Base-by-base conservation (phyloP, 2,329 filamentous ascomycete species). In the Diaporthe vaccinii region DNA sequence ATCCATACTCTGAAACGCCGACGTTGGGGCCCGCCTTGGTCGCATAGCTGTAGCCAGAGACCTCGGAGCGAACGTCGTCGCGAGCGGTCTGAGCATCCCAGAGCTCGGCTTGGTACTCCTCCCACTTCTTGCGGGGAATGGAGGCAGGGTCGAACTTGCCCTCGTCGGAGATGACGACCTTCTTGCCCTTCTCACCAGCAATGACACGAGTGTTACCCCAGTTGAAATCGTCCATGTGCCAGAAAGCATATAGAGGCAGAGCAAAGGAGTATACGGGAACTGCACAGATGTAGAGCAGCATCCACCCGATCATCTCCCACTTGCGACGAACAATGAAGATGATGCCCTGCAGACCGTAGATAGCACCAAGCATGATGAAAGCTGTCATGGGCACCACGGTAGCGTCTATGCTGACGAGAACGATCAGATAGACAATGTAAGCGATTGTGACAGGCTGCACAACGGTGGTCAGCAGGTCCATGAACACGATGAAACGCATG, bases 251-350 rank as follows among this genome's bases (percentile, higher is more conserved):
- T 39, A 99, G 87, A 0, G 97, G 97, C 59, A 99, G 89, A 75
- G 91, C 95, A 78, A 98, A 95, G 58, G 94, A 93, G 89, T 98
- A 99, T 78, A 99, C 91, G 0, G 96, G 96, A 77, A 98, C 94
- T 73, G 97, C 96, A 41, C 97, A 78, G 76, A 99, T 91, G 84
- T 99, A 99, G 77, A 99, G 92, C 79, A 99, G 89, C 95, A 99
- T 98, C 97, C 97, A 99, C 49, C 96, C 97, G 79, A 99, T 93
- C 96, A 98, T 98, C 84, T 99, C 96, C 97, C 97, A 99, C 87
- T 98, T 98, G 81, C 96, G 94, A 75, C 95, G 94, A 74, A 98
- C 82, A 80, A 98, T 98, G 87, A 99, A 99, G 84, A 99, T 98
- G 82, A 98, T 93, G 58, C 94, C 96, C 82, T 99, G 97, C 20